Base-by-base conservation (phyloP, 2,329 filamentous ascomycete species). In the Aspergillus tubingensis region DNA sequence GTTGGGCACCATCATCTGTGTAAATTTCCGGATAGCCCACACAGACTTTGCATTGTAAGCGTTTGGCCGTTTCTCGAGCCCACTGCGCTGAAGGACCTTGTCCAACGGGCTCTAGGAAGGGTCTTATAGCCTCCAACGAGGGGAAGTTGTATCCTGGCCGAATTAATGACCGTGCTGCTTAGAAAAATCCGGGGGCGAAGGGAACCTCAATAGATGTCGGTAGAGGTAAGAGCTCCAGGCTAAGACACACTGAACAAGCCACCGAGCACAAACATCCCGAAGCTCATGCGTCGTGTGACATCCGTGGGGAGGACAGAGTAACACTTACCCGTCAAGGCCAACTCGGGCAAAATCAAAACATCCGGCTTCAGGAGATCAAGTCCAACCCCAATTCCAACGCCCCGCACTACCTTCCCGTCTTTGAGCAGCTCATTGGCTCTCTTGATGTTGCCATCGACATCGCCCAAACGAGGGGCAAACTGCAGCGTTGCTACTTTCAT, bases 71-170 rank as follows among this genome's bases (percentile, higher is more conserved):
- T 52, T 79, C 74, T 19, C 78, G 77, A 3, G 86, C 86, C 86
- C 86, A 89, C 66, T 77, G 70, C 10, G 85, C 83, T 15, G 81
- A 83, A 11, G 80, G 77, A 0, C 86, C 86, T 7, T 79, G 68
- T 13, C 81, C 79, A 25, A 82, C 85, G n/a, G 82, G 80, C 66
- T 89, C 86, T 2, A 88, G 79, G 69, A 81, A 85, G 3, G 86
- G 85, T 54, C 70, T 76, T 51, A 89, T 87, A 48, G 83, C 80
- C 52, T 82, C 77, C 15, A 84, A 70, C 11, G 82, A 84, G 17
- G 85, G 80, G 72, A 88, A 88, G 71, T 88, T 88, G 76, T 89
- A 89, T 56, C 86, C 86, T 81, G 68, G 15, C 17, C 10, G 8
- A 36, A 17, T 44, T 5, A 57, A 32, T 21, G 43, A 36, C 25